phyloP scores from a whole-genome alignment of 352 stramenopile genomes.

The Phytophthora sojae region DNA sequence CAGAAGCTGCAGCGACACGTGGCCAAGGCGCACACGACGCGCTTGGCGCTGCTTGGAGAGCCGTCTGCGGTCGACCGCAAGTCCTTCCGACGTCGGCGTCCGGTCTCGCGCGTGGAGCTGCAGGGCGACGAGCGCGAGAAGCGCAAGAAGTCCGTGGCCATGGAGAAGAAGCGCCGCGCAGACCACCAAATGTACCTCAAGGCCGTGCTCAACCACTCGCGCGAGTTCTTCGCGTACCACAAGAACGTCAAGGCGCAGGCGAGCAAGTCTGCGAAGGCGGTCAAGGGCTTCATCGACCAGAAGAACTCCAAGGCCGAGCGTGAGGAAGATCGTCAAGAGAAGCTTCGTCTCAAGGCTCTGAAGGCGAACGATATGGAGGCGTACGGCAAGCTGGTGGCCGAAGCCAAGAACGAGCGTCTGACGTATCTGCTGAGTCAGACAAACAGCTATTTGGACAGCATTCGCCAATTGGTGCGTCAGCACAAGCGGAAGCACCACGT shows the following conservation, averaged over 20 bases:
- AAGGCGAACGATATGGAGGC: conserved; percentile 98
- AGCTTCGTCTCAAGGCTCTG: conserved; percentile 88
- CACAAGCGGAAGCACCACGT: conserved; percentile 89
- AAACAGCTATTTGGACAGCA: conserved; percentile 96
- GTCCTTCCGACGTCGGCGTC: conserved; percentile 76
- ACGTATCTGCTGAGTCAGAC: conserved; percentile 97
- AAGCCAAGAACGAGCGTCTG: conserved; percentile 98
- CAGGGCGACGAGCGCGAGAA: conserved; percentile 81
- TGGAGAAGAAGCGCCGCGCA: conserved; percentile 82
- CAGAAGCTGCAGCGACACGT: conserved; percentile 75
- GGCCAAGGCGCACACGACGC: conserved; percentile 65
- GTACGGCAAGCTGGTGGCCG: conserved; percentile 96
- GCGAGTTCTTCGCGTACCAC: conserved; percentile 89
- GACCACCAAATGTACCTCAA: conserved; percentile 86
- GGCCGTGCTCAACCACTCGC: conserved; percentile 82
- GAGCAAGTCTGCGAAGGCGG: conserved; percentile 70
- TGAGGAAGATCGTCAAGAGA: conserved; percentile 89
- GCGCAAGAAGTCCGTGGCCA: conserved; percentile 82
- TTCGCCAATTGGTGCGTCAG: conserved; percentile 92
- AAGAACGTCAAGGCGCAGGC: conserved; percentile 84
- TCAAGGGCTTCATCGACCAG: conserved; percentile 84
- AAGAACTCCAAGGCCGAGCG: conserved; percentile 81
- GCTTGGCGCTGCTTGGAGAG: conserved; percentile 71
- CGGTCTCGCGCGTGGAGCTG: conserved; percentile 66
- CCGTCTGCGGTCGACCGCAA: conserved; percentile 73